Evolutionary conservation across 2,329 filamentous ascomycete genomes (phyloP), one percentile per base, ranked within the genome.

Genomic region (Orbilia brochopaga): DNA sequence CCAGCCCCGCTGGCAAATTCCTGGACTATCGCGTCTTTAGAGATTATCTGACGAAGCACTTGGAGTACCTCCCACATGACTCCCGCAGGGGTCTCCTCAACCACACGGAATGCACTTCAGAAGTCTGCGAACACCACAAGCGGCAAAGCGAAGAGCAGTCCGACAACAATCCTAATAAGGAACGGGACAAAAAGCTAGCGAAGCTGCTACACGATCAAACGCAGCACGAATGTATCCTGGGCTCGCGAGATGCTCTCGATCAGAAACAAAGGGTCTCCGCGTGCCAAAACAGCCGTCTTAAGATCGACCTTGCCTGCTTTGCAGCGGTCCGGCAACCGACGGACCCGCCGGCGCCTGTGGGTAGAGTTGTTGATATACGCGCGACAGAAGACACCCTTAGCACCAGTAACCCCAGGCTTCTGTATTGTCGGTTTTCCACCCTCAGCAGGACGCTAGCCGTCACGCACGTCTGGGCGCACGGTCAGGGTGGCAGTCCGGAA

Each of bases 401-500:
- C 8, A 50, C 17, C 2, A 21, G 17, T 1, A 11, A n/a, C 21
- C 46, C 46, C 17, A 50, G 17, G 46, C 46, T 50, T 50, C 21
- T 50, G 10, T 50, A 50, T 50, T 50, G 46, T 50, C 46, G 46
- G 24, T 50, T 50, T 50, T 17, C 46, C 21, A 50, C 46, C 24
- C 56, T 23, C n/a, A 24, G 27, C 2, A 17, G 58, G 37, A 76
- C 74, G 4, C 58, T 77, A 46, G 76, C 75, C 0, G 63, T 77
- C 19, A 76, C 74, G 15, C 76, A 77, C 55, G 75, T 77, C 10
- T 77, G 76, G 76, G 74, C 66, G 30, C 76, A 77, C 58, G 76
- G 76, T 1, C 75, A 76, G 60, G 76, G 76, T 1, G 75, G 76
- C 3, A 55, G 75, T 19, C 76, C 76, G 6, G 75, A 77, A 54